Evolutionary conservation across 1,284 basidiomycete species (phyloP).

Genomic region (Papiliotrema nemorosa): DNA sequence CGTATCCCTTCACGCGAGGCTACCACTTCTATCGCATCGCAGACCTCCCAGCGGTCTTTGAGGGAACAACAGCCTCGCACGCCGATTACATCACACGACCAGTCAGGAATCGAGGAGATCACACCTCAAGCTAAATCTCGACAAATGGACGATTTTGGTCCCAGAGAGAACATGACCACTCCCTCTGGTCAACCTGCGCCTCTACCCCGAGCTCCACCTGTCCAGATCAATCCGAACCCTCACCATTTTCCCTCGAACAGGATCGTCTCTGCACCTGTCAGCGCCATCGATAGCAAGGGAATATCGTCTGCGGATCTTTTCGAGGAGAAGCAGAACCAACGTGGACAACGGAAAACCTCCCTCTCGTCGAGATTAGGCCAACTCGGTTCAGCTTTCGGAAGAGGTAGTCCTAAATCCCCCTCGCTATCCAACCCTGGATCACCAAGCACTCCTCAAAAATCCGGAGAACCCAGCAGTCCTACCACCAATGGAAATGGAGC

Average conservation of each 20-base stretch:
- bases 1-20: neutral
- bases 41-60: neutral
- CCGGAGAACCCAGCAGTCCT: neutral
- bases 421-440: neutral
- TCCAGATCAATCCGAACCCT: neutral
- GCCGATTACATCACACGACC: neutral
- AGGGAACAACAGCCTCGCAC: neutral
- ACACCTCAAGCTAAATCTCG: neutral
- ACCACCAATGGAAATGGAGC: no score
- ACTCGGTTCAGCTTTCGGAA: constrained; percentile 1
- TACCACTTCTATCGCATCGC: neutral
- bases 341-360: constrained; percentile 2
- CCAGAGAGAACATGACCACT: neutral
- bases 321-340: neutral
- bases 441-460: no score
- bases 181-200: neutral
- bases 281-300: neutral
- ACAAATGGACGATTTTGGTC: no score
- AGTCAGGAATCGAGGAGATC: neutral
- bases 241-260: neutral
- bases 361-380: constrained; percentile 1
- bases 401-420: neutral
- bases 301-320: constrained; percentile 2
- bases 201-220: neutral
- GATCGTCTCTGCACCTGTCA: constrained; percentile 3